These are phyloP conservation scores for Coemansia sp. DNA, from an alignment of 192 early-diverging fungal genomes.

Conservation along the genomic window DNA sequence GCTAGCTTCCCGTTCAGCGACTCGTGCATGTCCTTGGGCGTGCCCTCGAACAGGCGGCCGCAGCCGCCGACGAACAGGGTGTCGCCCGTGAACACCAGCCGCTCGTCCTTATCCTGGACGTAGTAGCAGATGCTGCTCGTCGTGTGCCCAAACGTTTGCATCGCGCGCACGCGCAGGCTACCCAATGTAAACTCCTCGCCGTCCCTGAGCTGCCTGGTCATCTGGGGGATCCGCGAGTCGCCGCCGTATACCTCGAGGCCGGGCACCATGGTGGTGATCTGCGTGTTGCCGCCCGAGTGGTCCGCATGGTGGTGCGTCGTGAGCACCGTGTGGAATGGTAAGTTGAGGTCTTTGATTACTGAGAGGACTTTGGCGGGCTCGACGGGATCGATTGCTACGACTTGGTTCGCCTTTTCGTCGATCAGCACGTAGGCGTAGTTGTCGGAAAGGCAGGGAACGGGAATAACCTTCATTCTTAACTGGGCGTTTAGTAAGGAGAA, in stretches of 20 bases:
- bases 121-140: conserved; percentile 83
- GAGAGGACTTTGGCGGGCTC: conserved; percentile 71
- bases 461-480: conserved; percentile 42
- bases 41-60: conserved; percentile 94
- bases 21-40: conserved; percentile 78
- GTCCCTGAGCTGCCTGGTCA: conserved; percentile 73
- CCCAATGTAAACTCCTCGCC: conserved; percentile 76
- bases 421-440: conserved; percentile 88
- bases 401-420: conserved; percentile 66
- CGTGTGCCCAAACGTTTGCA: conserved; percentile 88
- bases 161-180: conserved; percentile 65
- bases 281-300: conserved; percentile 79
- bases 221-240: conserved; percentile 80
- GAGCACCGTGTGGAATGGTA: conserved; percentile 53
- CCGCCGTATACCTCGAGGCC: conserved; percentile 78
- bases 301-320: conserved; percentile 92
- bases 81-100: conserved; percentile 88
- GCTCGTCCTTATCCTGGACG: conserved; percentile 61
- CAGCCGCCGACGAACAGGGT: conserved; percentile 84
- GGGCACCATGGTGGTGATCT: conserved; percentile 57
- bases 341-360: conserved; percentile 39
- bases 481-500: neutral
- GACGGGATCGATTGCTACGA: conserved; percentile 86
- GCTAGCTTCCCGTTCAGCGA: conserved; percentile 71
- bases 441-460: conserved; percentile 65